Base-by-base conservation (phyloP, 2,329 filamentous ascomycete genomes). In the Pseudodiploospora longispora region DNA sequence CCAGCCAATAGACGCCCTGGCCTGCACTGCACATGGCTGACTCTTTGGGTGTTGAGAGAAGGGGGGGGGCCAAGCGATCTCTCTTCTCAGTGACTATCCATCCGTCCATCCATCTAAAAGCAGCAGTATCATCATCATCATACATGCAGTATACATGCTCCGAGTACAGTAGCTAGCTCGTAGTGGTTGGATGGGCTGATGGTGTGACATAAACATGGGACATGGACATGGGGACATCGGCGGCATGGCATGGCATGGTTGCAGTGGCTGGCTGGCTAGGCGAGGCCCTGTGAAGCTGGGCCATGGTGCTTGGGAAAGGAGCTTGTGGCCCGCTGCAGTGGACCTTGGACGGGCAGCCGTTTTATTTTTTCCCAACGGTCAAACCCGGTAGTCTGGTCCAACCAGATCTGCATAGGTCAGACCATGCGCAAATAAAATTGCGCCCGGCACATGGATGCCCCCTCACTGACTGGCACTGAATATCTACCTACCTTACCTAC, bases 331-430 rank as follows among this genome's bases (percentile, higher is more conserved):
- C 29, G 27, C 28, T n/a, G 37, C 37, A 27, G 31, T 30, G 27
- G 27, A 39, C 34, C n/a, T 30, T 30, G 28, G 28, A 10, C 12
- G 37, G 38, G 38, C 30, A 7, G 38, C 32, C 28, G 10, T 9
- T 30, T n/a, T 8, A 33, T 30, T 42, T 42, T 32, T 35, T 36
- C 37, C 10, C 10, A 42, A 36, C 39, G 32, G 27, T 29, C 27
- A 36, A 32, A 42, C 33, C 40, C 40, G 30, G 40, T n/a, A 42
- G 27, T 42, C 40, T 42, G 40, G 40, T 36, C 40, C 40, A 27
- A 34, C 29, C 27, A 42, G 40, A 42, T 42, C 40, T 42, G 33
- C 40, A 36, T 27, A 42, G 38, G 19, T 7, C 12, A 28, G 30
- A 40, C 30, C 12, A 27, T 19, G 19, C 29, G 12, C n/a, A 33